A percentile compares a stretch with the other conserved stretches of the same genome.
These are phyloP conservation scores for Neurospora sp. DNA, from an alignment of 495 filamentous ascomycete species.

Conservation along the genomic window DNA sequence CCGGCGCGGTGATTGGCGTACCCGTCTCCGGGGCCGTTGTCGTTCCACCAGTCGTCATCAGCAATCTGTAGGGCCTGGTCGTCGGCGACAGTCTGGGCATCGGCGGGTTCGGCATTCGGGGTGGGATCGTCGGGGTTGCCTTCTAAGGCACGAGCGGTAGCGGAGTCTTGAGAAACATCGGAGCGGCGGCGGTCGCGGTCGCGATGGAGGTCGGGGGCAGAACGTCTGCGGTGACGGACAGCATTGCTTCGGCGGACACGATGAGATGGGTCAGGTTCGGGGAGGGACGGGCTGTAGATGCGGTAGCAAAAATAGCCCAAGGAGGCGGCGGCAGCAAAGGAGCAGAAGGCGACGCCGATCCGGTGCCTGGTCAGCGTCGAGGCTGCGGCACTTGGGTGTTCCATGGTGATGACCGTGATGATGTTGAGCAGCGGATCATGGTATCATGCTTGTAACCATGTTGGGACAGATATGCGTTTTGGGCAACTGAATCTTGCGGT, in stretches of 20 bases:
- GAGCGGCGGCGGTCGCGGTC: slow-evolving; percentile 14
- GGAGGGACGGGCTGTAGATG: slow-evolving; percentile 13
- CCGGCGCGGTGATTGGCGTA: slow-evolving; percentile 47
- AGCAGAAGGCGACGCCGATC: slow-evolving; percentile 27
- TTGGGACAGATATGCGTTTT: background rate
- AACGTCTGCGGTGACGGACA: slow-evolving; percentile 36
- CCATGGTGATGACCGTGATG: slow-evolving; percentile 19
- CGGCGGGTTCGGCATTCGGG: slow-evolving; percentile 39
- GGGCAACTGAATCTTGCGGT: background rate
- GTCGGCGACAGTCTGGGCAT: slow-evolving; percentile 49
- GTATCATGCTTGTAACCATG: slow-evolving; percentile 10
- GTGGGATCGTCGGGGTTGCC: slow-evolving; percentile 28
- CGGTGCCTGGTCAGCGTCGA: slow-evolving; percentile 36
- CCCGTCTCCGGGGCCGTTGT: slow-evolving; percentile 20
- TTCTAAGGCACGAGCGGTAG: slow-evolving; percentile 14
- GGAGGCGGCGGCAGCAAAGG: slow-evolving; percentile 25
- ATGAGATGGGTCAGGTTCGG: slow-evolving; percentile 14
- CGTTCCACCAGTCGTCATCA: slow-evolving; percentile 43
- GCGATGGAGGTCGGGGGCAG: slow-evolving; percentile 14
- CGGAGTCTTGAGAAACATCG: slow-evolving; percentile 12
- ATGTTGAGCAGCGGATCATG: background rate
- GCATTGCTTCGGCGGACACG: slow-evolving; percentile 51
- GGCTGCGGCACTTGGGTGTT: slow-evolving; percentile 24
- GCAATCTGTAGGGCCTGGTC: slow-evolving; percentile 39
- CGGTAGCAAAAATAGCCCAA: slow-evolving; percentile 33